Evolutionary conservation across 352 stramenopile genomes (phyloP).

Genomic region (Phytophthora fragariaefolia): DNA sequence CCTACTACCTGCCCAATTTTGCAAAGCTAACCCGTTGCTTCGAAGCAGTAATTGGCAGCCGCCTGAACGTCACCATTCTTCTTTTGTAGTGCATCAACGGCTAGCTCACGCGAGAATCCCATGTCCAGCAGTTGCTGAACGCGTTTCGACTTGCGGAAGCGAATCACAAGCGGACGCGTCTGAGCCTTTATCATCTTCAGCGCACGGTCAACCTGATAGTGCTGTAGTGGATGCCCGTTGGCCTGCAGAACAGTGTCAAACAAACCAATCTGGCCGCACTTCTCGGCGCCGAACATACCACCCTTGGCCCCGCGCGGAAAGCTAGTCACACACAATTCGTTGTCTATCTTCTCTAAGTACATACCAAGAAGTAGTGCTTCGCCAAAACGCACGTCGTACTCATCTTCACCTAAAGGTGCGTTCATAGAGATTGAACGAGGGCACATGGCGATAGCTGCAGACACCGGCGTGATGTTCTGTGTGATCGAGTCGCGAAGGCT

Average conservation of each 20-base stretch:
- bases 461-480: conserved; percentile 83
- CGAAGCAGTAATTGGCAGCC: conserved; percentile 74
- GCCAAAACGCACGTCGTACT: conserved; percentile 85
- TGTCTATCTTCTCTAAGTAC: conserved; percentile 81
- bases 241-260: conserved; percentile 80
- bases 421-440: conserved; percentile 83
- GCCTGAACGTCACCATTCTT: conserved; percentile 65
- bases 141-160: conserved; percentile 71
- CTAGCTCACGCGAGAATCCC: conserved; percentile 67
- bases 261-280: conserved; percentile 71
- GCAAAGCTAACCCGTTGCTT: conserved; percentile 32
- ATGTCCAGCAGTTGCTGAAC: conserved; percentile 78
- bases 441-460: conserved; percentile 79
- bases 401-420: conserved; percentile 45
- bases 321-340: conserved; percentile 77
- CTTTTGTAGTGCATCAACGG: conserved; percentile 56
- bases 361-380: conserved; percentile 79
- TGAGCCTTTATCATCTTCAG: conserved; percentile 90
- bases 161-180: conserved; percentile 75
- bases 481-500: conserved; percentile 54
- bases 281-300: conserved; percentile 80
- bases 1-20: conserved; percentile 4
- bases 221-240: conserved; percentile 82
- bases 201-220: conserved; percentile 83
- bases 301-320: conserved; percentile 72